Evolutionary conservation across 1,139 yeast genomes (phyloP).

Genomic region (Blastobotrys petasosporus): DNA sequence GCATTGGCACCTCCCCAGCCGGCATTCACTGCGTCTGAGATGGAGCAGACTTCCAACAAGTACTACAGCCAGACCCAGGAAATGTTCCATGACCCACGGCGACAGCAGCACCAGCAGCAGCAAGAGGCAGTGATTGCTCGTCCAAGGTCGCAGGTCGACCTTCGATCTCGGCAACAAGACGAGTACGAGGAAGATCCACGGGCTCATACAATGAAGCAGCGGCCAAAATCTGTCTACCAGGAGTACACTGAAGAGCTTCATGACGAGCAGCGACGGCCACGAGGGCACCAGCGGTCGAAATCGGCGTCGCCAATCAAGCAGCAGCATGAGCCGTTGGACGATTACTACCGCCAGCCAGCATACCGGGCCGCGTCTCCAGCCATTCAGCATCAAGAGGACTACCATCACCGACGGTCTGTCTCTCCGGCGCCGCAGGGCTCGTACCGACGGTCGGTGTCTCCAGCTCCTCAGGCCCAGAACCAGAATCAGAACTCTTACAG

Average conservation of each 20-base stretch:
- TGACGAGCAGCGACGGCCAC: constrained; percentile 10
- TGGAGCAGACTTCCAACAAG: constrained; percentile 28
- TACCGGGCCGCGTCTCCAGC: constrained; percentile 9
- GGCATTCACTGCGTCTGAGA: constrained; percentile 33
- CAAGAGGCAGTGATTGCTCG: constrained; percentile 12
- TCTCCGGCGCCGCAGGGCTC: constrained; percentile 11
- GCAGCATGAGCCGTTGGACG: background rate
- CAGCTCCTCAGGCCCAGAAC: constrained; percentile 15
- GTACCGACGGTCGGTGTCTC: constrained; percentile 18
- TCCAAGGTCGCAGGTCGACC: constrained; percentile 18
- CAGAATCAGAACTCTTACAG: constrained; percentile 2
- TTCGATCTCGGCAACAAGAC: constrained; percentile 7
- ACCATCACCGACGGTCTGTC: constrained; percentile 10
- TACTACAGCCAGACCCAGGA: constrained; percentile 29
- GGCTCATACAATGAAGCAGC: constrained; percentile 10
- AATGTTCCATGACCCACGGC: constrained; percentile 21
- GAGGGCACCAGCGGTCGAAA: constrained; percentile 22
- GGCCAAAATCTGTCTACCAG: constrained; percentile 16
- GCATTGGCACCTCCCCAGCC: constrained; percentile 28
- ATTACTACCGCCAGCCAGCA: constrained; percentile 1
- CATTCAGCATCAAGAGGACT: background rate
- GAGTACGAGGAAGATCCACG: constrained; percentile 8
- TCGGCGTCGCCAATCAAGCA: constrained; percentile 23
- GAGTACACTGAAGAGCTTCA: constrained; percentile 13
- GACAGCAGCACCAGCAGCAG: constrained; percentile 14